Base-by-base conservation (phyloP, 2,329 filamentous ascomycete genomes). In the Xylaria sp. region DNA sequence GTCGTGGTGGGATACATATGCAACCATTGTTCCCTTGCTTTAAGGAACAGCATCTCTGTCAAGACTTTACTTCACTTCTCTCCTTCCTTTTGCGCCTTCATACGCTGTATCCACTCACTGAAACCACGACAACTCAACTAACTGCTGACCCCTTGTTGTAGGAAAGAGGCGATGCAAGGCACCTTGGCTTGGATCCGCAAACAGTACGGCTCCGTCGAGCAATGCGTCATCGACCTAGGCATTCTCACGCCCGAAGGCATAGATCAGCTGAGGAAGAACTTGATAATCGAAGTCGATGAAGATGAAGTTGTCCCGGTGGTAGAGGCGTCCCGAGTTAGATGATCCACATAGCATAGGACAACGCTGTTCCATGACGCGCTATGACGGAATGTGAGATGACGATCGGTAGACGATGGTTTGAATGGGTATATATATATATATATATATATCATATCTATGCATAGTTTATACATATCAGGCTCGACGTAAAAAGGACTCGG, bases 171-270 rank as follows among this genome's bases (percentile, higher is more conserved):
- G 61, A 84, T 85, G 81, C 68, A 80, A 25, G 76, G 71, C n/a
- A 82, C 80, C 7, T 72, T 85, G 6, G 75, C 81, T 52, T 83
- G 87, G 78, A 78, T 92, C 49, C 79, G 84, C 50, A 75, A 79
- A 28, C 80, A 83, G 63, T 90, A 87, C 76, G 89, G 88, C 2
- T 84, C 88, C 2, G 81, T 85, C 2, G 88, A 92, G 72, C 76
- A 76, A 14, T 93, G 91, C 75, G 78, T 92, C 66, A 77, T 79
- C 57, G 77, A 84, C 14, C 75, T 84, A 33, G 88, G 88, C 70
- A 82, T 87, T 12, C 72, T 92, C 37, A 81, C 79, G 1, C 79
- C 81, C 35, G 81, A 79, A 5, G 83, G 86, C 63, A 79, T 92
- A 57, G 79, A 53, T 35, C 72, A 73, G 47, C 60, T 76, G 52